Conservation (phyloP, 768 basidiomycete species). For the Paxillus rubicundulus region DNA sequence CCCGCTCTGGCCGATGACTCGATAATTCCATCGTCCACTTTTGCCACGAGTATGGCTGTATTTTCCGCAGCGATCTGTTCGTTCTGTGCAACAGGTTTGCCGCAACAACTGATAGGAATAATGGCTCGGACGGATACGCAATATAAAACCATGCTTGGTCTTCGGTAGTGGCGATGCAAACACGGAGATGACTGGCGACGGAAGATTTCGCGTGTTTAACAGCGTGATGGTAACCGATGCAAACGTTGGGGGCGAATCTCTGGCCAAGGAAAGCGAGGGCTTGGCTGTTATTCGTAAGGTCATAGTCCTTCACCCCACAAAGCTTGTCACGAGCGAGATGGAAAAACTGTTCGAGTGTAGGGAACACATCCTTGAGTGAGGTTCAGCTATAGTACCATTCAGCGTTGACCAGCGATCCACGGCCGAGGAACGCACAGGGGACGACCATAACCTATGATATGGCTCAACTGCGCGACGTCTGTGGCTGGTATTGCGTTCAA, state of each 20-base stretch:
- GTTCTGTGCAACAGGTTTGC: not conserved
- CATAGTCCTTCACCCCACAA: not conserved
- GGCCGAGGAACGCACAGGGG: not conserved
- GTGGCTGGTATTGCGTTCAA: not conserved
- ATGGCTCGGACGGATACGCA: conserved; percentile 9
- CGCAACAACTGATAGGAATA: conserved; percentile 4
- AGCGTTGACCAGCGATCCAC: too few relatives aligned
- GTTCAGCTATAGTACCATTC: not conserved
- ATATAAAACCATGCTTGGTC: conserved; percentile 4
- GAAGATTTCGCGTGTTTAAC: not conserved
- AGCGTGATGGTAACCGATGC: not conserved
- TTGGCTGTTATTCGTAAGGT: not conserved
- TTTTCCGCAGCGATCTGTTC: not conserved
- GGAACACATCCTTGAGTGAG: not conserved
- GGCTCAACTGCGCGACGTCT: not conserved
- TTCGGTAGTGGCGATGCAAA: conserved; percentile 1
- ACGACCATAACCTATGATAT: not conserved
- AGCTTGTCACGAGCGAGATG: not conserved
- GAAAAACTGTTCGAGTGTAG: not conserved
- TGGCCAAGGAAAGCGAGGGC: conserved; percentile 8
- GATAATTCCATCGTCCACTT: conserved; percentile 6
- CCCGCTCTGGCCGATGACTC: conserved; percentile 4
- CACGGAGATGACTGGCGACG: conserved; percentile 7
- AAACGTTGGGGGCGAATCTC: conserved; percentile 4
- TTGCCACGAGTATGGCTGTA: not conserved